Percentiles rank a stretch among this genome's conserved stretches.
Conservation (phyloP, 306 rosid species). For the Alnus glutinosa region DNA sequence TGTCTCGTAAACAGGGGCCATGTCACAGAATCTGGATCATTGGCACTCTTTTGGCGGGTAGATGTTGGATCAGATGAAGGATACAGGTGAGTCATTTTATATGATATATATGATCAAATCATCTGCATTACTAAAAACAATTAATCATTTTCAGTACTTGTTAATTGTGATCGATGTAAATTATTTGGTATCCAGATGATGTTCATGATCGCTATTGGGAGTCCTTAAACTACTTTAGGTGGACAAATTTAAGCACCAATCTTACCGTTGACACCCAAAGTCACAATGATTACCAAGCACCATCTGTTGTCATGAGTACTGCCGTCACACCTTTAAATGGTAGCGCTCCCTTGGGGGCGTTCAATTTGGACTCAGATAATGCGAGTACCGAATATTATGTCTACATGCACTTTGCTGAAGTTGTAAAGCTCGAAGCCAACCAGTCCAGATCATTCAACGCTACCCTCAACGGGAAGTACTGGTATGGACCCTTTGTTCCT, state of each 20-base stretch:
- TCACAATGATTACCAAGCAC: neutral
- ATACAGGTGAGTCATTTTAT: constrained; percentile 38
- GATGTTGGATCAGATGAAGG: constrained; percentile 25
- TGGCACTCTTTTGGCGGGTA: constrained; percentile 7
- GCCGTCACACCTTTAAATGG: constrained; percentile 16
- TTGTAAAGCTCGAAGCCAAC: constrained; percentile 1
- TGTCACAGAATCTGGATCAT: constrained; percentile 13
- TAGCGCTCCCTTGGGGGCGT: too few relatives aligned
- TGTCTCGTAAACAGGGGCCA: constrained; percentile 41
- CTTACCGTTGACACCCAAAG: neutral
- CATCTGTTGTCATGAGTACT: constrained; percentile 43
- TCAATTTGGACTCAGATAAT: too few relatives aligned
- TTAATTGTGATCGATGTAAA: neutral
- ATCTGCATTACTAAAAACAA: neutral
- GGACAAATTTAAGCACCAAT: constrained; percentile 12
- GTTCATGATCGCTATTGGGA: constrained; percentile 49
- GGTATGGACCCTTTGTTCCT: constrained; percentile 21
- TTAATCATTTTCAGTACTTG: too few relatives aligned
- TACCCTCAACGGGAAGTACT: neutral
- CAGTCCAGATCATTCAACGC: constrained; percentile 36
- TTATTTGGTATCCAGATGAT: constrained; percentile 37
- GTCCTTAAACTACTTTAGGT: neutral
- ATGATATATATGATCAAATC: constrained; percentile 4
- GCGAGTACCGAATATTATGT: neutral
- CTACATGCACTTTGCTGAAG: constrained; percentile 22